Percentiles rank a stretch among this genome's conserved stretches.
Conservation (phyloP, 371 early-diverging fungal genomes). For the Syncephalastrum contaminatum region DNA sequence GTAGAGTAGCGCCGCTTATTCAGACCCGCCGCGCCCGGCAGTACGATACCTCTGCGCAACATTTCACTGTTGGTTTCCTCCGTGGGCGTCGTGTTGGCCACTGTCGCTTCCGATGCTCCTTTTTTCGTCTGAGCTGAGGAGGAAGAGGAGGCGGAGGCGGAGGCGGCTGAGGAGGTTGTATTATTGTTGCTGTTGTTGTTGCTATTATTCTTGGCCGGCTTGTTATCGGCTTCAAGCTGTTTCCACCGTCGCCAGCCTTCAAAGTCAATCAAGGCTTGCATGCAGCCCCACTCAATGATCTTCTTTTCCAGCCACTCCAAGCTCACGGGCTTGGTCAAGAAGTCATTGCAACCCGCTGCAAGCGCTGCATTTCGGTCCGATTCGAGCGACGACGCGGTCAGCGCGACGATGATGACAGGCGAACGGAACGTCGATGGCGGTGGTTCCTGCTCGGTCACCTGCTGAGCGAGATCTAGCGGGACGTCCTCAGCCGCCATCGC, state of each 20-base stretch:
- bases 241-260: slow-evolving; percentile 81
- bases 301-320: slow-evolving; percentile 83
- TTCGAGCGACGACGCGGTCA: slow-evolving; percentile 79
- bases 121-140: background rate
- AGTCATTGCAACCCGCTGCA: slow-evolving; percentile 89
- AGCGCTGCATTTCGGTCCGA: slow-evolving; percentile 79
- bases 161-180: background rate
- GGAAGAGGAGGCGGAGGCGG: background rate
- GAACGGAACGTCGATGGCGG: slow-evolving; percentile 56
- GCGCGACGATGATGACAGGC: slow-evolving; percentile 86
- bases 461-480: background rate
- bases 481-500: background rate
- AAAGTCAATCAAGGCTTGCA: slow-evolving; percentile 89
- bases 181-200: background rate
- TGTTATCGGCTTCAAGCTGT: slow-evolving; percentile 19
- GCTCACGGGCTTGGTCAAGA: slow-evolving; percentile 83
- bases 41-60: slow-evolving; percentile 18
- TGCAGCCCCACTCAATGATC: slow-evolving; percentile 90
- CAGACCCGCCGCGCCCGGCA: slow-evolving; percentile 23
- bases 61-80: no score
- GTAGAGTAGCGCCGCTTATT: slow-evolving; percentile 23
- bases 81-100: no score
- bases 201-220: background rate
- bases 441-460: slow-evolving; percentile 7
- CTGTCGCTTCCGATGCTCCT: no score